Percentiles rank a stretch among this genome's conserved stretches.
phyloP scores from a whole-genome alignment of 2,329 filamentous ascomycete species.

The Alternaria burnsii region DNA sequence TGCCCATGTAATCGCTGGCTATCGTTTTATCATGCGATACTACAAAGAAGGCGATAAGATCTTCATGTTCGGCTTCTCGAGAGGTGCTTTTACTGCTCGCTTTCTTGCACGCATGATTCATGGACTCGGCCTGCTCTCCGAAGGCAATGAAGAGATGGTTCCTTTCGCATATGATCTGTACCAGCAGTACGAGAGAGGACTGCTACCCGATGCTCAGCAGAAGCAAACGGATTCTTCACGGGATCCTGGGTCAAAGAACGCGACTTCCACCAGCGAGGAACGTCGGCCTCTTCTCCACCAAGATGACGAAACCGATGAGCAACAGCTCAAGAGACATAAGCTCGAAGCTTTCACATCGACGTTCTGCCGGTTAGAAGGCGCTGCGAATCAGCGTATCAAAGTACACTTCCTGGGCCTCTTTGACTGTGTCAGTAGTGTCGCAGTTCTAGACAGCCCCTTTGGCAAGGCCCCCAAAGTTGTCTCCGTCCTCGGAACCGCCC shows the following conservation, averaged over 20 bases:
- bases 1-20: conserved; percentile 34
- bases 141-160: conserved; percentile 32
- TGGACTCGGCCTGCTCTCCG: conserved; percentile 31
- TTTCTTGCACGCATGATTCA: conserved; percentile 41
- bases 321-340: conserved; percentile 47
- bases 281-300: no score
- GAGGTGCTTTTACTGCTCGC: conserved; percentile 47
- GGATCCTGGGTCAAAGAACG: no score
- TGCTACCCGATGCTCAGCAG: no score
- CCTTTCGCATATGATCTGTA: conserved; percentile 30
- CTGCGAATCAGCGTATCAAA: conserved; percentile 40
- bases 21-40: conserved; percentile 46
- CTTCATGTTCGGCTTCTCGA: conserved; percentile 48
- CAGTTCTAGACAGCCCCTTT: conserved; percentile 52
- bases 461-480: conserved; percentile 50
- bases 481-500: conserved; percentile 23
- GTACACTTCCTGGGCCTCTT: conserved; percentile 57
- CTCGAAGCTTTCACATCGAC: conserved; percentile 52
- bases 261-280: no score
- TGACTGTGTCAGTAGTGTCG: conserved; percentile 55
- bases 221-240: no score
- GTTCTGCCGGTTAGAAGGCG: conserved; percentile 45
- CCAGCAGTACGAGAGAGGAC: conserved; percentile 4
- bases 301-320: neutral
- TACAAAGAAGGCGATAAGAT: conserved; percentile 42